Base-by-base conservation (phyloP, 202 grass and related monocot species). In the Panicum hallii region DNA sequence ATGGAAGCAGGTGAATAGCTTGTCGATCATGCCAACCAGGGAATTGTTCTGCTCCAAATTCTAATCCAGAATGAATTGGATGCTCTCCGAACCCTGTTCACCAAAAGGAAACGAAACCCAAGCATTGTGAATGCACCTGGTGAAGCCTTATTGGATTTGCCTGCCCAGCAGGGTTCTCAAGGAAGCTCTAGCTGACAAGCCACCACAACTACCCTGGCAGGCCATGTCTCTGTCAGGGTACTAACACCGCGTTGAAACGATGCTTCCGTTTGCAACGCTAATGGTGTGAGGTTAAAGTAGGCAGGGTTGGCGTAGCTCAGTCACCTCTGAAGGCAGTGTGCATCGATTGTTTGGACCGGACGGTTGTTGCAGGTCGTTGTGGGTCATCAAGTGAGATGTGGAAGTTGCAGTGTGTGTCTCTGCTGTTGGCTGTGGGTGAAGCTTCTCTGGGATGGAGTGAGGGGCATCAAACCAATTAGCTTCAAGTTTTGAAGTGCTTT, bases 201-300 rank as follows among this genome's bases (percentile, higher is more conserved):
- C 82, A 89, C 17, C 82, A 13, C 70, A 89, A 43, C 76, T 32
- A 80, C 49, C 43, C 42, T 63, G 11, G 28, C 60, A 32, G 60
- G 62, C 76, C 62, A 3, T 26, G 82, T 89, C 88, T 1, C 52
- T 50, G 7, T 87, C 84, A 79, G 30, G 12, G 44, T 22, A 86
- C 68, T 66, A 49, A 74, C 73, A 75, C 49, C 41, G 13, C 71
- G 70, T 81, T 87, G 61, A 89, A 44, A 79, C 4, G 70, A 81
- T 81, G 82, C 38, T 43, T 53, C 74, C 28, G 13, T 86, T 53
- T 68, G 84, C 49, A 74, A 26, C 17, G 83, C 72, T 60, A 67
- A 44, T 70, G 30, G 49, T 66, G 58, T 22, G 36, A 53, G 65
- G 22, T 57, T 56, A 38, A 74, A 63, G 40, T 74, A 63, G 36